phyloP scores from a whole-genome alignment of 2,329 filamentous ascomycete species.

The Nemania sp. region DNA sequence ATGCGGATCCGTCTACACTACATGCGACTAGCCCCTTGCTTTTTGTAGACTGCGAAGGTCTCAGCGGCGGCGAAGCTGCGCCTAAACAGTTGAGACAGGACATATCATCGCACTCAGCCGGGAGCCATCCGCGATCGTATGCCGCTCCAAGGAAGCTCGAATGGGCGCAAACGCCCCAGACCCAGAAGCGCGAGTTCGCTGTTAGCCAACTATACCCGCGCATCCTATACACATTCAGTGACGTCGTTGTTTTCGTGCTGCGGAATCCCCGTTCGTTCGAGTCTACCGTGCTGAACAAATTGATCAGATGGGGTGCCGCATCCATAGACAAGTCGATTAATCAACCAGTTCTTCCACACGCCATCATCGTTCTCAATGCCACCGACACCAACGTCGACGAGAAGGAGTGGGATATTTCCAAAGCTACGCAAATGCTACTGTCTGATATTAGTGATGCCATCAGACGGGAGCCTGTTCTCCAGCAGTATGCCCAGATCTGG shows the following conservation, averaged over 20 bases:
- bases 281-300: conserved; percentile 54
- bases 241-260: conserved; percentile 59
- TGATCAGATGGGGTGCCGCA: conserved; percentile 64
- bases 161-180: conserved; percentile 53
- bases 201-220: conserved; percentile 58
- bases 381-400: conserved; percentile 54
- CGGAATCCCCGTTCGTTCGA: conserved; percentile 58
- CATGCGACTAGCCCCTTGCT: conserved; percentile 57
- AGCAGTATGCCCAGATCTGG: conserved; percentile 59
- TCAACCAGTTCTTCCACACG: conserved; percentile 66
- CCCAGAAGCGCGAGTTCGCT: conserved; percentile 53
- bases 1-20: conserved; percentile 60
- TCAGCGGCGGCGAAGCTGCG: conserved; percentile 60
- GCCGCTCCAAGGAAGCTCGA: conserved; percentile 45
- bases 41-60: conserved; percentile 65
- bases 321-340: conserved; percentile 66
- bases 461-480: conserved; percentile 50
- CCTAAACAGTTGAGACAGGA: conserved; percentile 49
- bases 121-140: conserved; percentile 36
- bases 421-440: conserved; percentile 56
- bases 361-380: conserved; percentile 65
- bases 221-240: conserved; percentile 60
- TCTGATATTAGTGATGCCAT: conserved; percentile 52
- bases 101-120: conserved; percentile 17
- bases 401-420: conserved; percentile 58